Conservation (phyloP, 1,284 basidiomycete species). For the Mycena sp. region DNA sequence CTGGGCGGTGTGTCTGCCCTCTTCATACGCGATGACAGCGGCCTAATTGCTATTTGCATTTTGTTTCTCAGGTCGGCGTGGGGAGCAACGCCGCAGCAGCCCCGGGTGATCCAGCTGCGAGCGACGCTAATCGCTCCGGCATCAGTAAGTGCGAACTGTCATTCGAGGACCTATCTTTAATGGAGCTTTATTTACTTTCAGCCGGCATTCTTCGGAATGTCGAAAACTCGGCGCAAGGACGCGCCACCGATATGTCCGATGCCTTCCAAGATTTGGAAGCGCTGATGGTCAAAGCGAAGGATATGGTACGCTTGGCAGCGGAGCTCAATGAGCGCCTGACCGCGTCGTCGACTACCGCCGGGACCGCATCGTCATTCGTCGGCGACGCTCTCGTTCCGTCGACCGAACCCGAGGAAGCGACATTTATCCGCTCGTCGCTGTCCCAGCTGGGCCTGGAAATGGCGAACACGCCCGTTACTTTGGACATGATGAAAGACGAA, state of each 20-base stretch:
- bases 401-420: slow-evolving; percentile 81
- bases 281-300: slow-evolving; percentile 91
- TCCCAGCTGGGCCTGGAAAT: slow-evolving; percentile 89
- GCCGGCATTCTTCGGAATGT: slow-evolving; percentile 86
- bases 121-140: slow-evolving; percentile 52
- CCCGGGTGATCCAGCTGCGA: slow-evolving; percentile 35
- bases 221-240: slow-evolving; percentile 72
- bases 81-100: slow-evolving; percentile 37
- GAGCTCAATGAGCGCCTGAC: slow-evolving; percentile 89
- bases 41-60: slow-evolving; percentile 26
- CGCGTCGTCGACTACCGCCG: slow-evolving; percentile 56
- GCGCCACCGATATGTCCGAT: slow-evolving; percentile 78
- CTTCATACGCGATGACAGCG: background rate
- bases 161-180: slow-evolving; percentile 2
- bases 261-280: slow-evolving; percentile 92
- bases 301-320: slow-evolving; percentile 92
- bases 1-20: slow-evolving; percentile 75
- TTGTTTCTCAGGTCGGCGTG: slow-evolving; percentile 28
- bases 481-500: slow-evolving; percentile 92
- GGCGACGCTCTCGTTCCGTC: slow-evolving; percentile 45
- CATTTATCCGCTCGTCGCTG: slow-evolving; percentile 89
- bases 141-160: slow-evolving; percentile 57
- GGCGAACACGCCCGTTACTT: slow-evolving; percentile 83
- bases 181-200: slow-evolving; percentile 46
- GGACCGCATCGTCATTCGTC: slow-evolving; percentile 35